Evolutionary conservation across 768 basidiomycete genomes (phyloP), one percentile per base, ranked within the genome.

Genomic region (Agrocybe chaxingu): DNA sequence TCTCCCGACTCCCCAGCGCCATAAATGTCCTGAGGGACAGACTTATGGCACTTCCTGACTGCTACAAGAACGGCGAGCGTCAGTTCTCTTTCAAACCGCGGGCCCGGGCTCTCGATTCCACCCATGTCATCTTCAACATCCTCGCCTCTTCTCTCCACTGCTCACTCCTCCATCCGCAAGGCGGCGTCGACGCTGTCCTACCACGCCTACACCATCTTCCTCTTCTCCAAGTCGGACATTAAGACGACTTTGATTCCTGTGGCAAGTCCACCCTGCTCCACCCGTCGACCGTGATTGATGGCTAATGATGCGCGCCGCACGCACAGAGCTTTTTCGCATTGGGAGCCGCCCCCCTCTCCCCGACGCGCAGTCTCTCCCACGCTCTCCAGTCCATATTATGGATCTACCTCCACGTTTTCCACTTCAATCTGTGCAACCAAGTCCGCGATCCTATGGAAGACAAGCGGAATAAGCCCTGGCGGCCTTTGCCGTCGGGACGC

Each of bases 141-240:
- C 3, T 24, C 24, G 5, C 1, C 51, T 41, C 40, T 47, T 24
- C 19, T 45, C 34, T 54, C 52, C 44, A 40, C 42, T 33, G 39
- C 54, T 18, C 40, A 35, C 34, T 42, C 47, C 44, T 49, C 51
- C 34, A 39, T 46, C 43, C 37, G 29, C 42, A 39, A 53, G 18
- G 34, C 42, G 11, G 42, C 51, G 10, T 49, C 50, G 24, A 45
- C 38, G 34, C 37, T 62, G 30, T 37, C 53, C n/a, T 60, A 62
- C 42, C 56, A 65, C 44, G 54, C 52, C 39, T 49, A 43, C 39
- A 65, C 62, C 12, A 37, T 61, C 4, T 72, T 68, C 47, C 68
- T 75, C 31, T 77, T 78, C 62, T 73, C 68, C 18, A 70, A 71
- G 54, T 71, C 75, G 10, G 78, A 79, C 54, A 66, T 77, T 53